Conservation (phyloP, 306 rosid genomes). For the Malus fusca region DNA sequence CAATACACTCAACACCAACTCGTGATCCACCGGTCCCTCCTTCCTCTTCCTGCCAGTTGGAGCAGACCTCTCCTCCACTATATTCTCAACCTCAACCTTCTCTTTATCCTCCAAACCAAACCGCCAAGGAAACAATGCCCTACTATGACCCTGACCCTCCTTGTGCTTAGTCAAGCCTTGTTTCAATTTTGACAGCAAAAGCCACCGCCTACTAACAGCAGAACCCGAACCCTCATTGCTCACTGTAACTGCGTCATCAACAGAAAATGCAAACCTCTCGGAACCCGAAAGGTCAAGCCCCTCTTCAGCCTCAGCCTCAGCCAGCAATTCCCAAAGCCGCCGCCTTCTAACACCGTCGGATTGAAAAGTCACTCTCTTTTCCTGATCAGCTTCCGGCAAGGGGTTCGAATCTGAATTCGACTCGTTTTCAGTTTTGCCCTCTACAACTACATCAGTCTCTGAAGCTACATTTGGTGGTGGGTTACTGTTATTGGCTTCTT, state of each 20-base stretch:
- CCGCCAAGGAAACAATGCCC: slow-evolving; percentile 54
- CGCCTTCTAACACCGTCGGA: slow-evolving; percentile 50
- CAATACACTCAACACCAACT: slow-evolving; percentile 63
- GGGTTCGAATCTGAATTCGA: slow-evolving; percentile 1
- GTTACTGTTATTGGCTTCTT: not conserved
- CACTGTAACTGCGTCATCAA: slow-evolving; percentile 75
- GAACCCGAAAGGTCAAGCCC: slow-evolving; percentile 96
- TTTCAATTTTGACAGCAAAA: slow-evolving; percentile 60
- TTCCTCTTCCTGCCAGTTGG: slow-evolving; percentile 49
- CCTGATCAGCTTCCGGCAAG: slow-evolving; percentile 13
- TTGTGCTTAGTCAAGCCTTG: slow-evolving; percentile 74
- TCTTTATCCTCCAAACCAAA: slow-evolving; percentile 62
- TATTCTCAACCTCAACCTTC: slow-evolving; percentile 52
- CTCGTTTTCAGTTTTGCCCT: slow-evolving; percentile 20
- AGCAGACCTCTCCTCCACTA: slow-evolving; percentile 37
- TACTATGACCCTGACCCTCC: slow-evolving; percentile 57
- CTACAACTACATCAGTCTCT: slow-evolving; percentile 20
- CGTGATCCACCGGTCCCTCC: slow-evolving; percentile 79
- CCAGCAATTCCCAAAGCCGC: slow-evolving; percentile 69
- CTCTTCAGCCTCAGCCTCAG: slow-evolving; percentile 65
- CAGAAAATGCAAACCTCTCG: slow-evolving; percentile 86
- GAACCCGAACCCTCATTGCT: slow-evolving; percentile 59
- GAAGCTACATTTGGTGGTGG: slow-evolving; percentile 21
- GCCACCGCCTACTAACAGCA: slow-evolving; percentile 69
- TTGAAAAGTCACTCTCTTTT: slow-evolving; percentile 23